A percentile compares a stretch with the other conserved stretches of the same genome.
phyloP scores from a whole-genome alignment of 371 early-diverging fungal genomes.

The Lichtheimia corymbifera region DNA sequence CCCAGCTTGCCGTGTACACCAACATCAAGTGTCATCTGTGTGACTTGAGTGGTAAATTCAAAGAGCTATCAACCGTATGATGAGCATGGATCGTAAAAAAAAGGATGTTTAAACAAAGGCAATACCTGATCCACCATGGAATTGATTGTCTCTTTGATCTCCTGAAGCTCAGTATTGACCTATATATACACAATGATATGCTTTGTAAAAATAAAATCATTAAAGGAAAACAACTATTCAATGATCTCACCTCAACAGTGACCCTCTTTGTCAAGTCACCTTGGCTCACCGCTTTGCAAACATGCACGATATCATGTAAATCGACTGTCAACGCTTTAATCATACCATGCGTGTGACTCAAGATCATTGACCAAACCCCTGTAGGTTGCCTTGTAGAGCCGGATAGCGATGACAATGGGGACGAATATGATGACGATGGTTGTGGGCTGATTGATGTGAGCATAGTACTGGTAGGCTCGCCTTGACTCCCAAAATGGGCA shows the following conservation, averaged over 20 bases:
- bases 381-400: too few relatives aligned
- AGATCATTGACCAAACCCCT: slow-evolving; percentile 4
- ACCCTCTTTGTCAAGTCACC: slow-evolving; percentile 71
- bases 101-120: neutral
- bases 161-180: slow-evolving; percentile 32
- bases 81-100: neutral
- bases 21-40: slow-evolving; percentile 39
- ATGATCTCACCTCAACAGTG: slow-evolving; percentile 20
- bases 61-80: slow-evolving; percentile 13
- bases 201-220: too few relatives aligned
- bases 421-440: too few relatives aligned
- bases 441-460: too few relatives aligned
- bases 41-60: slow-evolving; percentile 31
- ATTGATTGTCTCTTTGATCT: slow-evolving; percentile 30
- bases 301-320: slow-evolving; percentile 66
- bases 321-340: neutral
- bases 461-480: too few relatives aligned
- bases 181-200: neutral
- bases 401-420: too few relatives aligned
- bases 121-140: slow-evolving; percentile 30
- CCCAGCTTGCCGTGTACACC: slow-evolving; percentile 52
- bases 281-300: slow-evolving; percentile 66
- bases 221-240: too few relatives aligned
- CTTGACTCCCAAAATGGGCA: too few relatives aligned
- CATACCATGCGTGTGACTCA: neutral